These are phyloP conservation scores for Medakamo hakoo DNA, from an alignment of 139 green algal species.

Conservation along the genomic window DNA sequence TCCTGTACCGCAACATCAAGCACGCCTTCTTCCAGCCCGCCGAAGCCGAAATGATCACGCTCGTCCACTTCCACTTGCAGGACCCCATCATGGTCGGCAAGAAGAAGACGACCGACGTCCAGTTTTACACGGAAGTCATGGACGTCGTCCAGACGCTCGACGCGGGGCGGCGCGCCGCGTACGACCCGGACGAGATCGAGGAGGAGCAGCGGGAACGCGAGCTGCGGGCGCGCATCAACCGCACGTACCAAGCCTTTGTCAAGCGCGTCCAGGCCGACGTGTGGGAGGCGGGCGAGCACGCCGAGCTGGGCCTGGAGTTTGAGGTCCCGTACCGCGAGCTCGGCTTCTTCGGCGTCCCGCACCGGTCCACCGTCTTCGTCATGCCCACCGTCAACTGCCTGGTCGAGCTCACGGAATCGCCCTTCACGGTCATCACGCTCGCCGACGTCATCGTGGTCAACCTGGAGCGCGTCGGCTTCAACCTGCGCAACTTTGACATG, in stretches of 20 bases:
- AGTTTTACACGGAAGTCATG: conserved; percentile 95
- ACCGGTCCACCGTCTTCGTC: conserved; percentile 54
- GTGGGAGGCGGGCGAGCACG: conserved; percentile 35
- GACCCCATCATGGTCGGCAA: conserved; percentile 98
- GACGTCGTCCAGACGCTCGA: conserved; percentile 88
- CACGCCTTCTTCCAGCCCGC: conserved; percentile 91
- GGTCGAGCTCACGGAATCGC: conserved; percentile 90
- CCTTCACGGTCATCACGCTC: conserved; percentile 76
- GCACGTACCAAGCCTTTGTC: conserved; percentile 56
- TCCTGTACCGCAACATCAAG: conserved; percentile 96
- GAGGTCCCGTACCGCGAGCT: conserved; percentile 95
- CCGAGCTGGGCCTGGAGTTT: conserved; percentile 84
- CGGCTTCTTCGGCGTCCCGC: conserved; percentile 81
- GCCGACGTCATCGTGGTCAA: conserved; percentile 89
- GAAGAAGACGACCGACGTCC: conserved; percentile 96
- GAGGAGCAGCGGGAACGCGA: conserved; percentile 95
- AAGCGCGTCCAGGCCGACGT: conserved; percentile 62
- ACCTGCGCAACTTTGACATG: conserved; percentile 98
- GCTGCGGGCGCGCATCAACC: conserved; percentile 83
- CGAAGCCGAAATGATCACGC: conserved; percentile 88
- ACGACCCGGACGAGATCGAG: conserved; percentile 98
- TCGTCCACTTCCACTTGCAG: conserved; percentile 95
- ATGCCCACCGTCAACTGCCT: conserved; percentile 95
- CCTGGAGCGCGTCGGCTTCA: conserved; percentile 94
- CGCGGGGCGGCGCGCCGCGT: conserved; percentile 47